Conservation (phyloP, 257 asterid species). For the Solanum rostratum region DNA sequence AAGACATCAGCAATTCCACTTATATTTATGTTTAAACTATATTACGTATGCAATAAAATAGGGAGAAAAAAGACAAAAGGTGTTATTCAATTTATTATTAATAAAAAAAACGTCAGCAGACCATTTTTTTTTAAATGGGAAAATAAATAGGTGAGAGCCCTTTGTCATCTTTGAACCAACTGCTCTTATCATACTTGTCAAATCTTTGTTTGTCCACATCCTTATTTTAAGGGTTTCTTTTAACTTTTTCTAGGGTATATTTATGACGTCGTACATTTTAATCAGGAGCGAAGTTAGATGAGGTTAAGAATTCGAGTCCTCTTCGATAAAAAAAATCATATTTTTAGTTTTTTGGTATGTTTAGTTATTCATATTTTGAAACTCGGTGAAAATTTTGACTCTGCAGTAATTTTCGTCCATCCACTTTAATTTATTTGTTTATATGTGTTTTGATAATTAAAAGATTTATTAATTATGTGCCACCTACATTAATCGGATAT, state of each 20-base stretch:
- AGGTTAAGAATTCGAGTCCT: rapidly evolving
- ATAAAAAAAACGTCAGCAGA: not conserved
- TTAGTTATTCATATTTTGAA: not conserved
- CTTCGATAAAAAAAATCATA: not conserved
- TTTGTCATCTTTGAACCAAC: not conserved
- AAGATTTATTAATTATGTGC: not conserved
- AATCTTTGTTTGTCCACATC: not conserved
- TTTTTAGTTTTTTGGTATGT: not conserved
- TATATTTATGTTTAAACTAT: not conserved
- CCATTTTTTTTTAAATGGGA: not conserved
- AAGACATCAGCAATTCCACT: not conserved
- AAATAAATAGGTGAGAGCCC: not conserved
- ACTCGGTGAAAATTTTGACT: rapidly evolving
- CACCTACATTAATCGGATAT: not conserved
- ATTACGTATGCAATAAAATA: not conserved
- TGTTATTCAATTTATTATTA: not conserved
- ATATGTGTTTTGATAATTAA: not conserved
- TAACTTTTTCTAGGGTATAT: not conserved
- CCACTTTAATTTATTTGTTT: not conserved
- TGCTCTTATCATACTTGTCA: not conserved
- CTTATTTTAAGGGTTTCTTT: not conserved
- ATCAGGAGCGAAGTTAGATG: not conserved
- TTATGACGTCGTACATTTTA: not conserved
- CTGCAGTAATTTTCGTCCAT: rapidly evolving
- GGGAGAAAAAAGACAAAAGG: not conserved